These are phyloP conservation scores for Pichia sp. DNA, from an alignment of 1,139 yeast species.

Conservation along the genomic window DNA sequence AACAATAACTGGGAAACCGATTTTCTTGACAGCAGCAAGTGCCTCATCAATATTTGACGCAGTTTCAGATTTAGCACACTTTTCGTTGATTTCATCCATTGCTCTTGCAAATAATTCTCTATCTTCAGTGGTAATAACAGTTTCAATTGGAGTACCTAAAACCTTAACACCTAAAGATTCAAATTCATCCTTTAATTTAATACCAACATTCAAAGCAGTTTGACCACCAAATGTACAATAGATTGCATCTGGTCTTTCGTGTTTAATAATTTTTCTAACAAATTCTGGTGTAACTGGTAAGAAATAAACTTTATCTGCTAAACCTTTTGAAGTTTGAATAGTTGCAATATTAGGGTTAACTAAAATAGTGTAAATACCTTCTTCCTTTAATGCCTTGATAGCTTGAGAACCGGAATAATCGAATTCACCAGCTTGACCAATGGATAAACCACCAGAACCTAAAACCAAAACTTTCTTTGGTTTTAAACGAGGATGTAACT, in stretches of 20 bases:
- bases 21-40: conserved; percentile 70
- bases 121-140: conserved; percentile 95
- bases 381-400: conserved; percentile 92
- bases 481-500: conserved; percentile 67
- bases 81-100: conserved; percentile 91
- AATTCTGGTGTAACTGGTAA: conserved; percentile 95
- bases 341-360: conserved; percentile 98
- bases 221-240: conserved; percentile 98
- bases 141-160: conserved; percentile 93
- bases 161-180: conserved; percentile 89
- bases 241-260: conserved; percentile 95
- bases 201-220: conserved; percentile 95
- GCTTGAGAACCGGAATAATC: conserved; percentile 94
- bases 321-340: conserved; percentile 94
- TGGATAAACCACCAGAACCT: conserved; percentile 98
- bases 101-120: conserved; percentile 92
- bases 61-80: conserved; percentile 90
- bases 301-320: conserved; percentile 96
- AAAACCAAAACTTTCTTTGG: conserved; percentile 92
- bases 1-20: conserved; percentile 93
- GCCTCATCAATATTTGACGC: conserved; percentile 79
- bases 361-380: conserved; percentile 90
- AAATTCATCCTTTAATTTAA: conserved; percentile 90
- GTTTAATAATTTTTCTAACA: conserved; percentile 88
- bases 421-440: conserved; percentile 99